phyloP scores from a whole-genome alignment of 2,329 filamentous ascomycete species.

The Alternaria arbusti region DNA sequence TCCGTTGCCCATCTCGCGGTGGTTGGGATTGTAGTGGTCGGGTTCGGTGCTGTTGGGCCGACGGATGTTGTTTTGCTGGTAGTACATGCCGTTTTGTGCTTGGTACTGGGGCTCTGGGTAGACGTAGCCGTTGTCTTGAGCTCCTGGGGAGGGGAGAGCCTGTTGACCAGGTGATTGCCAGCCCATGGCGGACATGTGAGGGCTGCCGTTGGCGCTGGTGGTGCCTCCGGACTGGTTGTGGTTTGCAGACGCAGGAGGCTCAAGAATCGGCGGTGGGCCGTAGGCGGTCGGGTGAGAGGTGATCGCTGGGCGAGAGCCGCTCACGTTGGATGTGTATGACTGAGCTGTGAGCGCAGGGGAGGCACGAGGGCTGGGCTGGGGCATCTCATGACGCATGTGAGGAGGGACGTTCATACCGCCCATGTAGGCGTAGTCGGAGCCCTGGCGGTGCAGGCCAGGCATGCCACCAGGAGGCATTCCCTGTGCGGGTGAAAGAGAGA shows the following conservation, averaged over 20 bases:
- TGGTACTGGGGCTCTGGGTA: constrained; percentile 78
- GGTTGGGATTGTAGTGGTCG: constrained; percentile 56
- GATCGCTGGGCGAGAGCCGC: constrained; percentile 61
- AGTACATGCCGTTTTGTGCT: constrained; percentile 70
- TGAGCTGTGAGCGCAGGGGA: constrained; percentile 70
- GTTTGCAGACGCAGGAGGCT: constrained; percentile 79
- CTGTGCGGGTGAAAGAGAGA: constrained; percentile 80
- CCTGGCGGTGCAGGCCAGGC: constrained; percentile 70
- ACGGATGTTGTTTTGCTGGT: constrained; percentile 71
- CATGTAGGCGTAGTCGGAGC: constrained; percentile 77
- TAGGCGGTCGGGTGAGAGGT: constrained; percentile 87
- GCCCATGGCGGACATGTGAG: constrained; percentile 79
- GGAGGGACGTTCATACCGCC: constrained; percentile 79
- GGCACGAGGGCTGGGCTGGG: constrained; percentile 71
- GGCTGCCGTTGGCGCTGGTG: constrained; percentile 77
- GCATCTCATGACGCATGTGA: constrained; percentile 79
- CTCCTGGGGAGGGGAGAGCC: constrained; percentile 73
- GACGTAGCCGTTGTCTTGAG: constrained; percentile 73
- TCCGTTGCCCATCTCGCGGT: constrained; percentile 46
- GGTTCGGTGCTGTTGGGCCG: constrained; percentile 76
- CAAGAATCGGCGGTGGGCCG: constrained; percentile 82
- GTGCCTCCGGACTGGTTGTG: constrained; percentile 68
- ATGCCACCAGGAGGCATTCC: constrained; percentile 71
- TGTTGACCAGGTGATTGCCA: constrained; percentile 87
- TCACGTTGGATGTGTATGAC: constrained; percentile 63